Percentiles rank a stretch among this genome's conserved stretches.
Conservation (phyloP, 495 filamentous ascomycete genomes). For the Xeromyces bisporus region DNA sequence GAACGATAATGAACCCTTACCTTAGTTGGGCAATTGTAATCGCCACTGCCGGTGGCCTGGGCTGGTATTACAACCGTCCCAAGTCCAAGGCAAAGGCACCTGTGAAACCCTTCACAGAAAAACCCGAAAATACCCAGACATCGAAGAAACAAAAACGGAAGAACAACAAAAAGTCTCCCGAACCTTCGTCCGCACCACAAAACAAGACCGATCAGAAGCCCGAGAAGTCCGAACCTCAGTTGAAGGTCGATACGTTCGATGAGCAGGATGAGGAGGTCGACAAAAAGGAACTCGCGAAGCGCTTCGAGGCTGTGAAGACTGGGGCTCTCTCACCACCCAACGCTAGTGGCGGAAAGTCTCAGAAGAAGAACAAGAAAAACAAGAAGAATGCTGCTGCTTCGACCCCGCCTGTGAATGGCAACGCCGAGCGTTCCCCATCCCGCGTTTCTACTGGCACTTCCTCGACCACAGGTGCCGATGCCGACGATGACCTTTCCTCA, state of each 20-base stretch:
- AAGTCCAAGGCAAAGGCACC: constrained; percentile 19
- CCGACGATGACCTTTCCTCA: constrained; percentile 63
- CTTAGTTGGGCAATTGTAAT: constrained; percentile 42
- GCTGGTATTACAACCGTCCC: constrained; percentile 29
- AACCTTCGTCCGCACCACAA: constrained; percentile 11
- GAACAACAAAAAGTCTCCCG: constrained; percentile 16
- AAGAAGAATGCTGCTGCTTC: constrained; percentile 28
- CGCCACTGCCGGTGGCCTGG: constrained; percentile 29
- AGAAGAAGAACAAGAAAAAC: constrained; percentile 35
- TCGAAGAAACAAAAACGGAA: constrained; percentile 30
- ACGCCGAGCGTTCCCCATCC: constrained; percentile 29
- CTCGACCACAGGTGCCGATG: constrained; percentile 63
- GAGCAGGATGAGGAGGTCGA: constrained; percentile 43
- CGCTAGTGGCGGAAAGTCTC: constrained; percentile 18
- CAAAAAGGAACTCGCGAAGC: constrained; percentile 56
- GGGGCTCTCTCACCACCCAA: constrained; percentile 36
- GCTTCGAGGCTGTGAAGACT: constrained; percentile 46
- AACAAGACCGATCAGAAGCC: constrained; percentile 21
- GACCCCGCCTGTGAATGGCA: constrained; percentile 12
- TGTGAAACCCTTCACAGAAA: constrained; percentile 18
- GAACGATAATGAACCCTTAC: constrained; percentile 29
- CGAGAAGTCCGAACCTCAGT: constrained; percentile 19
- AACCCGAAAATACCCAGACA: constrained; percentile 13
- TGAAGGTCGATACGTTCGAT: constrained; percentile 16
- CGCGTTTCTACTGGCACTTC: constrained; percentile 33